Evolutionary conservation across 768 basidiomycete genomes (phyloP).

Genomic region (Lentinula sp.): DNA sequence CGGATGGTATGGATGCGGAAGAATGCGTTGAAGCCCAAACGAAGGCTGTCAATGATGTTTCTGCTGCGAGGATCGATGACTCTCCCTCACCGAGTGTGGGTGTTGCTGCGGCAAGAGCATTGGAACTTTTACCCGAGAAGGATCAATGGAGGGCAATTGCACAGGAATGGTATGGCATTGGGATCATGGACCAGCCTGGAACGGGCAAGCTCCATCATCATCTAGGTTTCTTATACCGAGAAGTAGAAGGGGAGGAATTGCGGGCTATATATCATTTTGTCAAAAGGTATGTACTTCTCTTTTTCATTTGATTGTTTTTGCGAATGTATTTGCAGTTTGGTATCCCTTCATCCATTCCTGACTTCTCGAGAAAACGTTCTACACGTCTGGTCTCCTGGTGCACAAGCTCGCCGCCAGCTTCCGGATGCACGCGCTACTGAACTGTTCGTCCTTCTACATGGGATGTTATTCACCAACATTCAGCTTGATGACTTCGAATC

Average conservation of each 20-base stretch:
- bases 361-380: conserved; percentile 88
- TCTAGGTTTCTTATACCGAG: conserved; percentile 80
- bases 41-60: conserved; percentile 44
- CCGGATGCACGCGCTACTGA: conserved; percentile 74
- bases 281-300: conserved; percentile 64
- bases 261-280: conserved; percentile 89
- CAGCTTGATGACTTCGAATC: conserved; percentile 87
- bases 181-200: conserved; percentile 87
- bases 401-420: conserved; percentile 66
- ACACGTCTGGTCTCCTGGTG: conserved; percentile 75
- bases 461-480: conserved; percentile 96
- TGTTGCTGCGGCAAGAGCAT: conserved; percentile 62
- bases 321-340: conserved; percentile 53
- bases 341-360: conserved; percentile 81
- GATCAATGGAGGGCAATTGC: conserved; percentile 90
- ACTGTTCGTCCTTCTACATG: conserved; percentile 88
- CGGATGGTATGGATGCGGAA: conserved; percentile 15
- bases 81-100: conserved; percentile 79
- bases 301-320: not conserved
- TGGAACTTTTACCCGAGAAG: conserved; percentile 87
- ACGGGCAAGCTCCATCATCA: conserved; percentile 94
- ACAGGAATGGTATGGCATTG: conserved; percentile 87
- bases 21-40: conserved; percentile 15
- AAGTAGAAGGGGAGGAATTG: conserved; percentile 77
- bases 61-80: conserved; percentile 54